Conservation (phyloP, 305 asterid genomes). For the Fraxinus latifolia region DNA sequence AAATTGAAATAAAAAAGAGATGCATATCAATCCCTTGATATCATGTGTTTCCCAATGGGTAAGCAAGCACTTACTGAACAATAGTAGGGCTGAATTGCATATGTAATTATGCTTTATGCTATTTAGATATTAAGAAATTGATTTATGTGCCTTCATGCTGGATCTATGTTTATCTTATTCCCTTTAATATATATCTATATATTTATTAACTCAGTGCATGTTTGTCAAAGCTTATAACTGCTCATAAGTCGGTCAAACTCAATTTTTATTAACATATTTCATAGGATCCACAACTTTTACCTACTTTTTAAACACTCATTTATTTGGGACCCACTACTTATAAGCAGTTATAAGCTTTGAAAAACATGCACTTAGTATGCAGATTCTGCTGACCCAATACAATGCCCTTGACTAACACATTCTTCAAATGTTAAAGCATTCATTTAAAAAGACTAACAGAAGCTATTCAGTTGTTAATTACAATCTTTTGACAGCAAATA, state of each 20-base stretch:
- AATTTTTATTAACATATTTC: not conserved
- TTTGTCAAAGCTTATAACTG: not conserved
- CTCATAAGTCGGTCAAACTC: not conserved
- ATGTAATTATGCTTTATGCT: not conserved
- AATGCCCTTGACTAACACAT: not conserved
- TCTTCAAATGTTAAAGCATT: not conserved
- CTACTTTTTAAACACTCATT: not conserved
- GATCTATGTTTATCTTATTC: not conserved
- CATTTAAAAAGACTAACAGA: not conserved
- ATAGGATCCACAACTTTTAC: not conserved
- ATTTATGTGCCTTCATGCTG: not conserved
- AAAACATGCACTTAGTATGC: not conserved
- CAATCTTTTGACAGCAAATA: not conserved
- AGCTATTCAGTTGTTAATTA: not conserved
- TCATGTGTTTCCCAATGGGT: constrained; percentile 12
- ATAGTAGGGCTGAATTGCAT: not conserved
- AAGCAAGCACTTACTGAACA: constrained; percentile 23
- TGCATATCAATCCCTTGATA: constrained; percentile 29
- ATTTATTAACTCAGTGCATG: not conserved
- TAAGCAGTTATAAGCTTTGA: not conserved
- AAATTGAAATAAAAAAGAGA: constrained; percentile 29
- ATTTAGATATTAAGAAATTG: not conserved
- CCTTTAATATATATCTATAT: not conserved
- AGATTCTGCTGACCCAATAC: not conserved
- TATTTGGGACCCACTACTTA: not conserved